Evolutionary conservation across 2,329 filamentous ascomycete species (phyloP), one percentile per base, ranked within the genome.

Genomic region (Aspergillus quadrilineatus): DNA sequence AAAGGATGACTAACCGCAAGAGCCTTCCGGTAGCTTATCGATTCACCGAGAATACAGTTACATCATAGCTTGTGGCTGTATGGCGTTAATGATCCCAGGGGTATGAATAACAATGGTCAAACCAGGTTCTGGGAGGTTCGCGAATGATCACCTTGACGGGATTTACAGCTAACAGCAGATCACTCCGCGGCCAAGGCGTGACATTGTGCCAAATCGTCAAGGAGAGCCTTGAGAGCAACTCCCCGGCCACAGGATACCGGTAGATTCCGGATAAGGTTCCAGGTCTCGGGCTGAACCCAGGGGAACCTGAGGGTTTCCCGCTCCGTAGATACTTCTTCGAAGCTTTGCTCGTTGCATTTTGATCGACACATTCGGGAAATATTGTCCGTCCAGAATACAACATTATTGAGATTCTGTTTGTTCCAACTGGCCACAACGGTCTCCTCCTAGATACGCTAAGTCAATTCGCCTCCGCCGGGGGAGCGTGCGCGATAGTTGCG

Each of bases 351-450:
- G 51, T 50, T 55, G 56, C 41, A 50, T 45, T 45, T 22, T 22
- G 28, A 44, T 52, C 51, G 52, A 53, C 39, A 55, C 51, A 28
- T 56, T 53, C 55, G 55, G 55, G 44, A 57, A 22, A 47, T 57
- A 51, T 54, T 39, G 46, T 53, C 42, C 26, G 47, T 43, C 37
- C 53, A 57, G 58, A 48, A 52, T 58, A 59, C 59, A 56, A 65
- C 60, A 68, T 66, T 69, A 22, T 22, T 22, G 64, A 61, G 62
- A 62, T 62, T 50, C 41, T 47, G 12, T 28, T 59, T 53, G 15
- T 57, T 54, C n/a, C 37, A 49, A 32, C 28, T 45, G 46, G 52
- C 49, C 53, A 54, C 50, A 67, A 66, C 63, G 63, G 64, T 26
- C 61, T 61, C 59, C 60, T 56, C 36, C 50, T 59, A 66, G 62